Base-by-base conservation (phyloP, 2,329 filamentous ascomycete genomes). In the Colletotrichum higginsianum region DNA sequence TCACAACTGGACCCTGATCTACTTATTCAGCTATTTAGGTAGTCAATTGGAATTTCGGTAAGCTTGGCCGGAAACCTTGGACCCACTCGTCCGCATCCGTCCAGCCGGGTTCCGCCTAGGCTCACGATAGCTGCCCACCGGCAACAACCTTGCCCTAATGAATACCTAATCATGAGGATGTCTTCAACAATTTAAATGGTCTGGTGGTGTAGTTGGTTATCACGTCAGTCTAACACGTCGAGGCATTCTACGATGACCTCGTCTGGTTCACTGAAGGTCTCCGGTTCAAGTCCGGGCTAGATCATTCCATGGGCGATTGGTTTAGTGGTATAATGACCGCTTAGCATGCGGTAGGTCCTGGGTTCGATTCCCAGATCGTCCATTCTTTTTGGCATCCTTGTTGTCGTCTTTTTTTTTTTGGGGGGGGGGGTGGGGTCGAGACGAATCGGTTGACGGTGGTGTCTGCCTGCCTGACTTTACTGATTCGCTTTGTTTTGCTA, bases 221-320 rank as follows among this genome's bases (percentile, higher is more conserved):
- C 82, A 84, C 83, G 80, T 84, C 81, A 84, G 82, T 84, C 81
- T 84, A 84, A 84, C 82, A 79, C 11, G 0, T 23, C 26, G 38
- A 55, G 21, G 1, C 11, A 5, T 1, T 9, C 40, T 3, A 16
- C 6, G 21, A 13, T 12, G 26, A 2, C 18, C 44, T 21, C 53
- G 12, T 9, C 50, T 62, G 15, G 26, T 53, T 15, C 68, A 68
- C 58, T 63, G 68, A 71, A 71, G 68, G 65, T 71, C 68, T 68
- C 64, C 58, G 65, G 68, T 68, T 71, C 68, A 68, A 63, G 68
- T 64, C 65, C 68, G 68, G 58, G 68, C 68, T 60, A 68, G 58
- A 71, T 68, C 58, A 71, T n/a, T 1, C 1, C 12, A 7, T 9
- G 63, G 63, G 57, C 52, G 58, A 44, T 67, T 61, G 44, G 42